phyloP scores from a whole-genome alignment of 805 yeast genomes.

The Debaryomyces prosopidis region DNA sequence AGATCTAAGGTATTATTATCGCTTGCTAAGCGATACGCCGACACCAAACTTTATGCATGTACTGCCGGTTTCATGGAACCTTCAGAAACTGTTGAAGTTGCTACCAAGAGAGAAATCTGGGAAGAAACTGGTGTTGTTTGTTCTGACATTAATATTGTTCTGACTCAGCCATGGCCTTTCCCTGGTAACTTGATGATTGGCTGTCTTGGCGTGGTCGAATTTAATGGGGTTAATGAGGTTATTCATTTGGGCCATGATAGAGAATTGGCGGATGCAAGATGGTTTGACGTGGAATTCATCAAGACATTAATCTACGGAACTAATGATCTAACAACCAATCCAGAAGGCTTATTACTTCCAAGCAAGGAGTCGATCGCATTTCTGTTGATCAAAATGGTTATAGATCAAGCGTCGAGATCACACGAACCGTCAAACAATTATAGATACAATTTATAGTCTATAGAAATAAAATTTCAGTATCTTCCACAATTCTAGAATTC shows the following conservation, averaged over 20 bases:
- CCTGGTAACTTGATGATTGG: slow-evolving; percentile 95
- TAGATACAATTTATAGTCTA: background rate
- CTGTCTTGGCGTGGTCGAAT: slow-evolving; percentile 76
- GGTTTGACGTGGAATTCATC: slow-evolving; percentile 69
- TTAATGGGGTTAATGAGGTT: slow-evolving; percentile 61
- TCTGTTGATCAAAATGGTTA: slow-evolving; percentile 42
- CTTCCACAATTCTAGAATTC: background rate
- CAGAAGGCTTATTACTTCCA: slow-evolving; percentile 44
- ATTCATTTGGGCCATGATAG: slow-evolving; percentile 80
- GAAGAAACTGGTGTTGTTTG: slow-evolving; percentile 90
- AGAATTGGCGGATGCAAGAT: slow-evolving; percentile 81
- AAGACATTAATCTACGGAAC: slow-evolving; percentile 34
- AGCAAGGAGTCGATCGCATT: slow-evolving; percentile 45
- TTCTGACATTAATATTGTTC: slow-evolving; percentile 54
- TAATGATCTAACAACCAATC: slow-evolving; percentile 24
- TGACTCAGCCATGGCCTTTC: slow-evolving; percentile 97
- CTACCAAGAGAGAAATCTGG: slow-evolving; percentile 87
- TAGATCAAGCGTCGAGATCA: slow-evolving; percentile 30
- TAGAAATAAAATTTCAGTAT: background rate
- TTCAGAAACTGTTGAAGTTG: slow-evolving; percentile 86
- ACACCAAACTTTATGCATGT: slow-evolving; percentile 66
- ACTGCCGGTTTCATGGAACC: slow-evolving; percentile 97
- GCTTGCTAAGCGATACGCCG: slow-evolving; percentile 60
- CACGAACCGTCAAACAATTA: background rate
- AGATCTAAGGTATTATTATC: slow-evolving; percentile 70